Evolutionary conservation across 257 asterid species (phyloP).

Genomic region (Przewalskia tangutica): DNA sequence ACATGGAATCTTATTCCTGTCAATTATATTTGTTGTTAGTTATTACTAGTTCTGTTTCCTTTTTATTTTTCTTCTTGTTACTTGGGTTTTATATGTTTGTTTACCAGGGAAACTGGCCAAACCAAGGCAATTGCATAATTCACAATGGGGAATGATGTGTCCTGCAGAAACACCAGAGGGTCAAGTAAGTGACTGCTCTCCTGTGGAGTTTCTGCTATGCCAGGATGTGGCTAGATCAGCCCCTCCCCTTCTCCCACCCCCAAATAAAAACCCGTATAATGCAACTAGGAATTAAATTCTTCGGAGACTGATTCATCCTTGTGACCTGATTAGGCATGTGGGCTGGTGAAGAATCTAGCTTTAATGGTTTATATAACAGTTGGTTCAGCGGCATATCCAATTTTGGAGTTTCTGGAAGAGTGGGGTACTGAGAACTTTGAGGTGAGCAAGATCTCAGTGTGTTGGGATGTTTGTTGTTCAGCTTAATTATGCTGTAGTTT

Average conservation of each 20-base stretch:
- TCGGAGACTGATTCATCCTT: slow-evolving; percentile 1
- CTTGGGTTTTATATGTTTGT: neutral
- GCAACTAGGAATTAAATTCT: neutral
- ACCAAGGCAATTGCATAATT: slow-evolving; percentile 96
- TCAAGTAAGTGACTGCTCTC: slow-evolving; percentile 44
- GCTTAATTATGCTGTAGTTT: slow-evolving; percentile 1
- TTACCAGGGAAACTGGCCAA: slow-evolving; percentile 84
- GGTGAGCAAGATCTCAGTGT: slow-evolving; percentile 28
- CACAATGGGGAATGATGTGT: slow-evolving; percentile 99
- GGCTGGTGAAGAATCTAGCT: slow-evolving; percentile 95
- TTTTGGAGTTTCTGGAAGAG: slow-evolving; percentile 89
- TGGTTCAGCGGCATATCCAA: slow-evolving; percentile 98
- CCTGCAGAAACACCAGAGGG: slow-evolving; percentile 99
- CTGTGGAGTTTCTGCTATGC: neutral
- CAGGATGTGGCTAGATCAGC: neutral
- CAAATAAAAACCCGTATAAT: neutral
- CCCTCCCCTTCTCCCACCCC: neutral
- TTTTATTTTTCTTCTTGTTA: neutral
- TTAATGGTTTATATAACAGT: slow-evolving; percentile 95
- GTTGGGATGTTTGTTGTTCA: slow-evolving; percentile 6
- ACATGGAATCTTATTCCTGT: neutral
- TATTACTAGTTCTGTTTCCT: neutral
- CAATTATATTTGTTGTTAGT: neutral
- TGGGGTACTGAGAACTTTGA: slow-evolving; percentile 99
- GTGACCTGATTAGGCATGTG: slow-evolving; percentile 66